Percentiles rank a stretch among this genome's conserved stretches.
phyloP scores from a whole-genome alignment of 2,329 filamentous ascomycete species.

The Botrytis tulipae region DNA sequence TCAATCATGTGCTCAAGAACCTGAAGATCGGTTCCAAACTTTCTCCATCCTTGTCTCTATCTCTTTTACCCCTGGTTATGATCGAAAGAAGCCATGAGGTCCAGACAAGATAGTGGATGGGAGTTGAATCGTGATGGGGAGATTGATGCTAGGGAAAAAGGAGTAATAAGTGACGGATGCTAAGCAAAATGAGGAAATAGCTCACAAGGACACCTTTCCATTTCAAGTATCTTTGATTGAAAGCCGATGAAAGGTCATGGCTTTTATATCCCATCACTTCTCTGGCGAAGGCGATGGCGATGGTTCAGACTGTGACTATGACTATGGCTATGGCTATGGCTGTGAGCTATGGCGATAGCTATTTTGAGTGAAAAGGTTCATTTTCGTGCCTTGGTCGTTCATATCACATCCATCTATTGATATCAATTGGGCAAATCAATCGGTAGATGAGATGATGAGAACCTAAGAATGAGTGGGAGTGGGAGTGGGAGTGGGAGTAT shows the following conservation, averaged over 20 bases:
- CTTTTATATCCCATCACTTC: not conserved
- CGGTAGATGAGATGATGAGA: not conserved
- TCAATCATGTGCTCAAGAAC: conserved; percentile 9
- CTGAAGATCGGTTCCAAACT: conserved; percentile 4
- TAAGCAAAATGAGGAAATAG: not conserved
- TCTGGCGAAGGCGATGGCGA: not conserved
- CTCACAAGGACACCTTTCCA: not conserved
- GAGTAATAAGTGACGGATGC: not conserved
- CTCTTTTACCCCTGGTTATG: not conserved
- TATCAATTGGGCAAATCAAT: not conserved
- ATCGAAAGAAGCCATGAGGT: not conserved
- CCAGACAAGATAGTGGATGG: conserved; percentile 8
- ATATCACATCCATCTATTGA: too few species aligned
- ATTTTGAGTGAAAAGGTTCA: not conserved
- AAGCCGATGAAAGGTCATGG: not conserved
- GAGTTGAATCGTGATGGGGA: not conserved
- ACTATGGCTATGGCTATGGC: not conserved
- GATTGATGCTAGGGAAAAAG: not conserved
- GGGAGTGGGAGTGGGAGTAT: too few species aligned
- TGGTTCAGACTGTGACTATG: not conserved
- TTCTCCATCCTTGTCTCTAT: not conserved
- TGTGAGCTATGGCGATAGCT: not conserved
- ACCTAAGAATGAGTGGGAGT: not conserved
- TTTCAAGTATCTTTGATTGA: not conserved
- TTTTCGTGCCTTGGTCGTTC: not conserved